Base-by-base conservation (phyloP, 805 yeast genomes). In the Suhomyces kilbournensis region DNA sequence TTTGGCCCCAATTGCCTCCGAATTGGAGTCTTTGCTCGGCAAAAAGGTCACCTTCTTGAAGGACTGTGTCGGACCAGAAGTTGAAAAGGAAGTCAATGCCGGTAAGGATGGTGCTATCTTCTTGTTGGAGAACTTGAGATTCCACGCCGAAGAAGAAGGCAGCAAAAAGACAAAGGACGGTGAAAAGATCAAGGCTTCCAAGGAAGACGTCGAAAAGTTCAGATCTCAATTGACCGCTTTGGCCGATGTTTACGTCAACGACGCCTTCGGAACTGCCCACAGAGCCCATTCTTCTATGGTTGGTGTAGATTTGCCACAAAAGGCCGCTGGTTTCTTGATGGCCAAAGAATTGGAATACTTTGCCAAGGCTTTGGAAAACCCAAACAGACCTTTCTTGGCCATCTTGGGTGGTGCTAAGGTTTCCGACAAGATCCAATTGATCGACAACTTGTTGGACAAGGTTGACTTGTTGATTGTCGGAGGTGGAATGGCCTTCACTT, bases 401-500 rank as follows among this genome's bases (percentile, higher is more conserved):
- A 94, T 94, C 73, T 84, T 94, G 63, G 99, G 99, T 75, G 99
- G 99, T 81, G 99, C 99, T 68, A 94, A 94, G 85, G 98, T 94
- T 63, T 88, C 96, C 61, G 99, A 94, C 79, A 94, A 94, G 87
- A 94, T 94, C 71, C 97, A 90, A 81, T 85, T 94, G 78, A 94
- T 94, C 69, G 98, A 94, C 81, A 94, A 92, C 85, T 81, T 85
- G 76, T 83, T 93, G 69, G 94, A 93, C 82, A 94, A 94, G 85
- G 98, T 94, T 68, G 88, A 94, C 78, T 77, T 86, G 59, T 82
- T 94, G 73, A 90, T 94, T 78, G 85, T 94, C 68, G 98, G 99
- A 74, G 99, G 99, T 80, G 99, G 99, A 80, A 94, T 94, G 99
- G 94, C 99, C 57, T 94, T 93, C 88, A 94, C 99, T 66, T 94